Evolutionary conservation across 73 alveolate species (phyloP).

Genomic region (Urostyla sp.): DNA sequence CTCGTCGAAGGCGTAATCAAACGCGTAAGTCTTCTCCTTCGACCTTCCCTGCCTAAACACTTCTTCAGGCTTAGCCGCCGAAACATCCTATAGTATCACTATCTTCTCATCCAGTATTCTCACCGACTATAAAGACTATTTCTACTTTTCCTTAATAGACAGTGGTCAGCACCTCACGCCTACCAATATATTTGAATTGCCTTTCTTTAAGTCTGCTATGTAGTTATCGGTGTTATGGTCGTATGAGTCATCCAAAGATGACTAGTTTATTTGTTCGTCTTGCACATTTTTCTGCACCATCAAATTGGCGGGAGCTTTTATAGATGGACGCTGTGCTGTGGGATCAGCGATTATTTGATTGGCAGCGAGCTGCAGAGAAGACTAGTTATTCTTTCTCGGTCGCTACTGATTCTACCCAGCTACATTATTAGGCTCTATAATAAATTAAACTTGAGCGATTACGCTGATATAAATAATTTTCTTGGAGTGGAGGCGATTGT

Average conservation of each 20-base stretch:
- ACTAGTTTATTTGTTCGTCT: not conserved
- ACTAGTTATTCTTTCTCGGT: conserved; percentile 41
- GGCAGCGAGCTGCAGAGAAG: conserved; percentile 46
- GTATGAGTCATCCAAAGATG: not conserved
- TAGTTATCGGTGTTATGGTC: conserved; percentile 35
- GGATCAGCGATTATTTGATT: not conserved
- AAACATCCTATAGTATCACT: conserved; percentile 78
- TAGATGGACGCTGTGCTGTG: not conserved
- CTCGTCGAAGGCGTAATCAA: conserved; percentile 94
- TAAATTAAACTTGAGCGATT: not conserved
- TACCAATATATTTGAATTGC: conserved; percentile 62
- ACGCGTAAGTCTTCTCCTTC: conserved; percentile 93
- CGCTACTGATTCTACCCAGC: not conserved
- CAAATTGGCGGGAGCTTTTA: not conserved
- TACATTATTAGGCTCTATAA: too few species aligned
- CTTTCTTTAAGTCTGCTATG: conserved; percentile 61
- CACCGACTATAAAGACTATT: conserved; percentile 68
- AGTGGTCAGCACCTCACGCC: conserved; percentile 91
- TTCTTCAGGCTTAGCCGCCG: conserved; percentile 74
- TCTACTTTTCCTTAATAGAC: conserved; percentile 74
- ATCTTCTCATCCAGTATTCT: conserved; percentile 84
- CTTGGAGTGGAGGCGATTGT: too few species aligned
- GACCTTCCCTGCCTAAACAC: conserved; percentile 86
- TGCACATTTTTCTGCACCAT: not conserved
- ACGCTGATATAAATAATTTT: not conserved